These are phyloP conservation scores for Euphrasia confusa DNA, from an alignment of 257 asterid genomes.

Conservation along the genomic window DNA sequence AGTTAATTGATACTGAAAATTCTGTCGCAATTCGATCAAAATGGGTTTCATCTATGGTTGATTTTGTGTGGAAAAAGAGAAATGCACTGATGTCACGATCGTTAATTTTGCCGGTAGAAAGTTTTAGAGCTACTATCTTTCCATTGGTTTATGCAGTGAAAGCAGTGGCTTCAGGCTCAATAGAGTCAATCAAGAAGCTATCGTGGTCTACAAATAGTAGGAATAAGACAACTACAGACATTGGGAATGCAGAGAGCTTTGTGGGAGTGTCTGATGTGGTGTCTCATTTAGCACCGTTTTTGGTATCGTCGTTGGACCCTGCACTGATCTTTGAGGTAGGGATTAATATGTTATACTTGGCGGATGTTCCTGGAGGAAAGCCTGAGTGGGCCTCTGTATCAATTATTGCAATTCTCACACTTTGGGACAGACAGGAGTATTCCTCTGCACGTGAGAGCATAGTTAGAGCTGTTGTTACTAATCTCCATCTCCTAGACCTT, in stretches of 20 bases:
- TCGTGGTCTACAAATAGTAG: constrained; percentile 53
- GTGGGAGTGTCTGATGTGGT: constrained; percentile 86
- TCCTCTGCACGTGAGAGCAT: constrained; percentile 90
- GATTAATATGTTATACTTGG: constrained; percentile 83
- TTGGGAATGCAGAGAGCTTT: constrained; percentile 58
- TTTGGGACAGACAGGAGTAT: constrained; percentile 93
- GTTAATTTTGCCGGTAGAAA: constrained; percentile 71
- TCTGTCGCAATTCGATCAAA: constrained; percentile 78
- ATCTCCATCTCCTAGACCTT: constrained; percentile 85
- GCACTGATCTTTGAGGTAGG: constrained; percentile 88
- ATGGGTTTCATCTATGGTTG: constrained; percentile 78
- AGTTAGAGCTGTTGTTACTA: constrained; percentile 85
- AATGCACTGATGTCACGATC: constrained; percentile 67
- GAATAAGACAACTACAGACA: constrained; percentile 27
- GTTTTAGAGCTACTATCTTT: constrained; percentile 63
- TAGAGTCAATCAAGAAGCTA: constrained; percentile 66
- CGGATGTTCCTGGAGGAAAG: constrained; percentile 93
- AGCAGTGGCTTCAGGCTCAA: constrained; percentile 75
- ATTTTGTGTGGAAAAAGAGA: constrained; percentile 71
- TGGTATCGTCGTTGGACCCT: constrained; percentile 82
- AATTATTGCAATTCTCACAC: constrained; percentile 77
- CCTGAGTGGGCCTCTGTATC: constrained; percentile 93
- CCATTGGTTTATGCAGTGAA: constrained; percentile 78
- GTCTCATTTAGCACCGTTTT: constrained; percentile 80
- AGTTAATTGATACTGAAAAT: constrained; percentile 81